Evolutionary conservation across 495 filamentous ascomycete genomes (phyloP).

Genomic region (Talaromyces borbonicus): DNA sequence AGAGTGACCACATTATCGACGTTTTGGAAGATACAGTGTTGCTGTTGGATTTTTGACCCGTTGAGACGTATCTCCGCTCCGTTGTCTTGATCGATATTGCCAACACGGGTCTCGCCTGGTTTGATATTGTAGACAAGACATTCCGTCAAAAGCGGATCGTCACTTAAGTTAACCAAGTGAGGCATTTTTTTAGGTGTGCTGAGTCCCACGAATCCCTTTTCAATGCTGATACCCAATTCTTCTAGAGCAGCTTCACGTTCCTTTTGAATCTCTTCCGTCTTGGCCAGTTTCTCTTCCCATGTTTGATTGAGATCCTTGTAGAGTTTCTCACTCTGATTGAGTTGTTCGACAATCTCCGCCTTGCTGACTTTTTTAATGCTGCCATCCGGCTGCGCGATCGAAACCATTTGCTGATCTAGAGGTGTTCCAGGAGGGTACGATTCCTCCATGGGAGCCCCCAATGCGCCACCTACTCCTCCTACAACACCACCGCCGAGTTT

Average conservation of each 20-base stretch:
- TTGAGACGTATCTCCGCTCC: slow-evolving; percentile 86
- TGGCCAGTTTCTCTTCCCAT: slow-evolving; percentile 92
- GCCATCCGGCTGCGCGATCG: slow-evolving; percentile 79
- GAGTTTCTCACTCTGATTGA: slow-evolving; percentile 91
- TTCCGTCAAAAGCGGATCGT: slow-evolving; percentile 90
- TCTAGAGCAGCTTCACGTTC: slow-evolving; percentile 92
- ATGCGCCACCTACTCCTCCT: slow-evolving; percentile 30
- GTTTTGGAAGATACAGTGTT: slow-evolving; percentile 92
- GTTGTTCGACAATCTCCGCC: slow-evolving; percentile 93
- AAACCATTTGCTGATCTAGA: slow-evolving; percentile 90
- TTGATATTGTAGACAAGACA: slow-evolving; percentile 98
- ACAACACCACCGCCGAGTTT: slow-evolving; percentile 68
- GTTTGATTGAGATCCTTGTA: slow-evolving; percentile 96
- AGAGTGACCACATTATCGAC: slow-evolving; percentile 84
- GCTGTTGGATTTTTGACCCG: slow-evolving; percentile 79
- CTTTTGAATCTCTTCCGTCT: slow-evolving; percentile 95
- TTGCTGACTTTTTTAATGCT: slow-evolving; percentile 92
- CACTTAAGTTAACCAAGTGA: slow-evolving; percentile 94
- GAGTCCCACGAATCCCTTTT: slow-evolving; percentile 93
- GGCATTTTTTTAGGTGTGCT: slow-evolving; percentile 98
- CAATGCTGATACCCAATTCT: slow-evolving; percentile 96
- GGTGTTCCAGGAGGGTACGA: slow-evolving; percentile 86
- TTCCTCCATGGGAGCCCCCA: slow-evolving; percentile 53
- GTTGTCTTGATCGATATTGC: slow-evolving; percentile 75
- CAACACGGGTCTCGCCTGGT: slow-evolving; percentile 84